Conservation (phyloP, 805 yeast genomes). For the Kuraishia piskuri region DNA sequence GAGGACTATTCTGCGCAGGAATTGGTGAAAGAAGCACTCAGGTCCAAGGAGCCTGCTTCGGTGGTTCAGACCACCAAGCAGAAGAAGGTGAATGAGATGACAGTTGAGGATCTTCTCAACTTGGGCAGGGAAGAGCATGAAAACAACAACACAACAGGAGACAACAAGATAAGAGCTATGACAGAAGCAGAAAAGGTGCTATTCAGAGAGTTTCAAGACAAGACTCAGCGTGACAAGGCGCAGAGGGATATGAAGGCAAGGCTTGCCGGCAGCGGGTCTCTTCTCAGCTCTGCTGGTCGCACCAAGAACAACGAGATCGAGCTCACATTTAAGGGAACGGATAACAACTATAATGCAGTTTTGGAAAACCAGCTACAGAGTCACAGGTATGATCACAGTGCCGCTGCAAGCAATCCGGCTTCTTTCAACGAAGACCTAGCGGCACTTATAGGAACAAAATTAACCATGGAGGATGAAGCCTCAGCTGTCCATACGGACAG, state of each 20-base stretch:
- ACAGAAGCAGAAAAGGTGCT: slow-evolving; percentile 13
- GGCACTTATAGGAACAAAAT: slow-evolving; percentile 11
- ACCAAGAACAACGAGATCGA: slow-evolving; percentile 10
- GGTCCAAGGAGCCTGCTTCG: slow-evolving; percentile 6
- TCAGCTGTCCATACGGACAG: too few species aligned
- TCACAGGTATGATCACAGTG: not conserved
- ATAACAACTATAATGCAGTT: slow-evolving; percentile 10
- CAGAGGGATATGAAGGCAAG: slow-evolving; percentile 9
- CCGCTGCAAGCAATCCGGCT: slow-evolving; percentile 1
- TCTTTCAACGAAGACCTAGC: slow-evolving; percentile 13
- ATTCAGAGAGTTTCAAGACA: slow-evolving; percentile 13
- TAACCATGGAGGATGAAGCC: not conserved
- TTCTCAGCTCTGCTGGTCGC: slow-evolving; percentile 1
- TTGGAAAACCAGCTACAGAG: slow-evolving; percentile 9
- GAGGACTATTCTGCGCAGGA: not conserved
- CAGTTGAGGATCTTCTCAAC: slow-evolving; percentile 4
- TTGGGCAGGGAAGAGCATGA: slow-evolving; percentile 3
- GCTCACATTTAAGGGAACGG: slow-evolving; percentile 7
- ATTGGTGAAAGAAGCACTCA: not conserved
- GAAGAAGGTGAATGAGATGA: slow-evolving; percentile 2
- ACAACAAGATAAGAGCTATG: slow-evolving; percentile 6
- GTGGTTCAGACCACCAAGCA: slow-evolving; percentile 2
- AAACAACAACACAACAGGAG: too few species aligned
- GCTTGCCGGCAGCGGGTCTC: not conserved
- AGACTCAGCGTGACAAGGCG: slow-evolving; percentile 14